A percentile compares a stretch with the other conserved stretches of the same genome.
These are phyloP conservation scores for Platismatia glauca DNA, from an alignment of 495 filamentous ascomycete species.

Conservation along the genomic window DNA sequence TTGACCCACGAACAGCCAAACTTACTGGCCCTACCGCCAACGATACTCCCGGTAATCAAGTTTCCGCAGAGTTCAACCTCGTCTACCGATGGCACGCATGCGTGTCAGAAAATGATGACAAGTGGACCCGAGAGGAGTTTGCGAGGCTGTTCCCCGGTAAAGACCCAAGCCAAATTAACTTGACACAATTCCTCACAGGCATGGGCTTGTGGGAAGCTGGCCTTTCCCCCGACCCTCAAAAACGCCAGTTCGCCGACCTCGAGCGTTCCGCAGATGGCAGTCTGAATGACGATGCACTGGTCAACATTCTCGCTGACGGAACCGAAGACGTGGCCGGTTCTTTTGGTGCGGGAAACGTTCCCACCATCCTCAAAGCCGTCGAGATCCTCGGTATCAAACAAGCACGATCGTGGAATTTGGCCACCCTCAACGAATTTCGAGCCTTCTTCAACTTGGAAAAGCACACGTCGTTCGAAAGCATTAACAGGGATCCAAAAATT, in stretches of 20 bases:
- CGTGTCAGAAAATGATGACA: constrained; percentile 61
- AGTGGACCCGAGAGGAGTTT: constrained; percentile 64
- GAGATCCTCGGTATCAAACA: constrained; percentile 85
- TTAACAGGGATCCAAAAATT: constrained; percentile 71
- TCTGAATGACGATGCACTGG: constrained; percentile 60
- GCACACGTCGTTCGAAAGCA: constrained; percentile 73
- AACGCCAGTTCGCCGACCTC: constrained; percentile 54
- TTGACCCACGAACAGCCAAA: constrained; percentile 54
- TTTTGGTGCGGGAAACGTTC: constrained; percentile 68
- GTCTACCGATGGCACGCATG: constrained; percentile 76
- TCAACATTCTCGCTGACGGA: constrained; percentile 52
- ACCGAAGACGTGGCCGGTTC: constrained; percentile 52
- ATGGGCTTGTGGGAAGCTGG: constrained; percentile 50
- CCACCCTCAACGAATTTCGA: constrained; percentile 81
- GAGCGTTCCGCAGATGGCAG: constrained; percentile 50
- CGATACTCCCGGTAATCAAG: constrained; percentile 55
- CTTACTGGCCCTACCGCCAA: constrained; percentile 32
- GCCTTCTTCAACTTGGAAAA: constrained; percentile 67
- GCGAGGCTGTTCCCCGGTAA: constrained; percentile 48
- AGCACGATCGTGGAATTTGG: constrained; percentile 71
- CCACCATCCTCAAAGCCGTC: constrained; percentile 58
- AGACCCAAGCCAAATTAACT: constrained; percentile 39
- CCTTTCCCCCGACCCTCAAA: constrained; percentile 51
- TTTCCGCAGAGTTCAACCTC: constrained; percentile 69
- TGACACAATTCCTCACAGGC: constrained; percentile 49